Evolutionary conservation across 2,329 filamentous ascomycete species (phyloP).

Genomic region (Colletotrichum lini): DNA sequence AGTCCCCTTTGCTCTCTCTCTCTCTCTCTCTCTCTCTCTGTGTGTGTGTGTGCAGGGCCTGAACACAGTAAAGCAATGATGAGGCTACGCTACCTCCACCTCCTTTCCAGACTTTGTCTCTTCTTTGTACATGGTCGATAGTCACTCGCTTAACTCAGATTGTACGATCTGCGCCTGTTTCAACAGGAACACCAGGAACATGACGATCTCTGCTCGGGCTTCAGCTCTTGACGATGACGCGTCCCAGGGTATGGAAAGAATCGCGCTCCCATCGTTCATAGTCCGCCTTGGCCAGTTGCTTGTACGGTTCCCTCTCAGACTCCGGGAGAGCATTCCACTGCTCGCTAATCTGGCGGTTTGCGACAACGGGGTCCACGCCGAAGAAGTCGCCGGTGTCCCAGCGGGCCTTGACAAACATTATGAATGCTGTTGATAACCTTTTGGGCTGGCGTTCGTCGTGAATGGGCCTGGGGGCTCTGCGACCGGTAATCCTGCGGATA

Average conservation of each 20-base stretch:
- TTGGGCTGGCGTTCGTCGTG: slow-evolving; percentile 65
- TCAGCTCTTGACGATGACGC: background rate
- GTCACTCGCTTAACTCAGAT: background rate
- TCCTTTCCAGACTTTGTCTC: background rate
- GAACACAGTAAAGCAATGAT: background rate
- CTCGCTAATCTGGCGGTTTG: slow-evolving; percentile 45
- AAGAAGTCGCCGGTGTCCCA: slow-evolving; percentile 50
- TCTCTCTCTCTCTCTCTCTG: too few species aligned
- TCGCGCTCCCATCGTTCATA: slow-evolving; percentile 51
- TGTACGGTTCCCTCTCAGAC: slow-evolving; percentile 59
- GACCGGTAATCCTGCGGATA: slow-evolving; percentile 54
- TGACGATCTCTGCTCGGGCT: background rate
- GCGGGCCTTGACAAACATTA: slow-evolving; percentile 56
- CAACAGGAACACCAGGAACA: background rate
- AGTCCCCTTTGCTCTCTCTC: background rate
- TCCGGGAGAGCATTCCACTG: slow-evolving; percentile 62
- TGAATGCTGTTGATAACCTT: slow-evolving; percentile 51
- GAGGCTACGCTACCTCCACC: background rate
- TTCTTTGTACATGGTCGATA: slow-evolving; percentile 9
- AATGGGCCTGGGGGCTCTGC: slow-evolving; percentile 51
- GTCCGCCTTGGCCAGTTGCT: slow-evolving; percentile 51
- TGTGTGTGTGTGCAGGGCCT: background rate
- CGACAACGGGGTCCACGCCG: slow-evolving; percentile 40
- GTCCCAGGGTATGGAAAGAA: slow-evolving; percentile 44
- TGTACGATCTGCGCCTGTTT: background rate